These are phyloP conservation scores for Trichoderma citrinoviride DNA, from an alignment of 2,329 filamentous ascomycete species.

Conservation along the genomic window DNA sequence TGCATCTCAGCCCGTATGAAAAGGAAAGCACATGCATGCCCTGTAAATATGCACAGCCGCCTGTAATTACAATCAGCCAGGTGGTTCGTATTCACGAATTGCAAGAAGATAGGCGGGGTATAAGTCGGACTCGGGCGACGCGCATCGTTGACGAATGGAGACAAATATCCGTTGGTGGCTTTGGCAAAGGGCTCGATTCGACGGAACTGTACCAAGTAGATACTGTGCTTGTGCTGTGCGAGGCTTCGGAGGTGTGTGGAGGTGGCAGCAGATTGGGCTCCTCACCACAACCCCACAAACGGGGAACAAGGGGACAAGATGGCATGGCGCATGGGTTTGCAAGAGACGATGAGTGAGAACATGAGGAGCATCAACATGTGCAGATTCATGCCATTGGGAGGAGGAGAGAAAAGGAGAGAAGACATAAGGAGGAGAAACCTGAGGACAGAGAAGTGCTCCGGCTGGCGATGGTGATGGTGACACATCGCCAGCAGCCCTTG, in stretches of 20 bases:
- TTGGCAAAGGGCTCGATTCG: background rate
- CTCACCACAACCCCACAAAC: constrained; percentile 4
- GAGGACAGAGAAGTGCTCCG: background rate
- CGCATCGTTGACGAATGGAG: background rate
- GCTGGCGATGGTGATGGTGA: no score
- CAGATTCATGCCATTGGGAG: no score
- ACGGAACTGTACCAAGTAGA: no score
- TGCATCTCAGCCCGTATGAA: background rate
- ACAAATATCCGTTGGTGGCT: constrained; percentile 5
- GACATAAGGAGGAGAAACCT: background rate
- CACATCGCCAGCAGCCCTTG: no score
- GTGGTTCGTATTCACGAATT: background rate
- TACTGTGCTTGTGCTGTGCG: no score
- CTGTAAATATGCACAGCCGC: background rate
- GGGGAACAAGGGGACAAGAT: background rate
- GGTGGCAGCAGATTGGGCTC: background rate
- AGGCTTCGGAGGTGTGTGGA: no score
- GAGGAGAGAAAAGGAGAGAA: background rate
- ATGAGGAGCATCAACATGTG: no score
- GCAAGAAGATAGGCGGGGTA: background rate
- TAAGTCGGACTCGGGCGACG: background rate
- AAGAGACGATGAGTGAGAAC: no score
- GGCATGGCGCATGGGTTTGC: no score
- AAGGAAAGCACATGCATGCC: background rate
- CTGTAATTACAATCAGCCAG: background rate